Evolutionary conservation across 106 monocot species (phyloP).

Genomic region (Acanthochlamys bracteata): DNA sequence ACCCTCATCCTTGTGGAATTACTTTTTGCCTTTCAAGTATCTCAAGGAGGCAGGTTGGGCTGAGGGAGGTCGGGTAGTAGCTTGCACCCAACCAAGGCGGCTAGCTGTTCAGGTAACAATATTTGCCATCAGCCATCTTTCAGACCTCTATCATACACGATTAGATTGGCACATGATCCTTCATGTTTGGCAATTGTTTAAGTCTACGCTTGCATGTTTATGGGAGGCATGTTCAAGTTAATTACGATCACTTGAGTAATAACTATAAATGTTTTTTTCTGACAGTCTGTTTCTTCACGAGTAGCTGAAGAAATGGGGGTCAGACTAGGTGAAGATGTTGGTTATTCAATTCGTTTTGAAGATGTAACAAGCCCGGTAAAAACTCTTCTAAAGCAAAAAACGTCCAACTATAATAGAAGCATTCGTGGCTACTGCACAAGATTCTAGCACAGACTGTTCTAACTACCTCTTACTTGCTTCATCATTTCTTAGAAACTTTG

Average conservation of each 20-base stretch:
- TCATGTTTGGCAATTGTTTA: too few species aligned
- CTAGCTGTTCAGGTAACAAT: slow-evolving; percentile 80
- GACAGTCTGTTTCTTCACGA: slow-evolving; percentile 82
- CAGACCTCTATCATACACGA: too few species aligned
- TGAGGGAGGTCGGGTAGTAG: slow-evolving; percentile 78
- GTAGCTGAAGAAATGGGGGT: slow-evolving; percentile 94
- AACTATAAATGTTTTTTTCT: slow-evolving; percentile 7
- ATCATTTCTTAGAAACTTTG: neutral
- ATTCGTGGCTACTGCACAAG: neutral
- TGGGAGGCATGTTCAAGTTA: neutral
- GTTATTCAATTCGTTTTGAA: slow-evolving; percentile 96
- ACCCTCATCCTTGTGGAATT: neutral
- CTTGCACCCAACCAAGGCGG: slow-evolving; percentile 88
- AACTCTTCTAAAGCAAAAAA: slow-evolving; percentile 58
- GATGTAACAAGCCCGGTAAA: slow-evolving; percentile 88
- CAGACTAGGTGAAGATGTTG: slow-evolving; percentile 94
- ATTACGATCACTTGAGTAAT: neutral
- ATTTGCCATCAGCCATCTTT: too few species aligned
- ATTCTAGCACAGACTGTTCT: neutral
- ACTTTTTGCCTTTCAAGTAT: slow-evolving; percentile 33
- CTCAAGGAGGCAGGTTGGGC: slow-evolving; percentile 95
- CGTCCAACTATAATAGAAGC: neutral
- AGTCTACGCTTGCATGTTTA: neutral
- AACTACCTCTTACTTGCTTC: neutral
- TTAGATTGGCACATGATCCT: too few species aligned